Percentiles rank a stretch among this genome's conserved stretches.
These are phyloP conservation scores for Magnolia officinalis DNA, from an alignment of 164 flowering plant species.

Conservation along the genomic window DNA sequence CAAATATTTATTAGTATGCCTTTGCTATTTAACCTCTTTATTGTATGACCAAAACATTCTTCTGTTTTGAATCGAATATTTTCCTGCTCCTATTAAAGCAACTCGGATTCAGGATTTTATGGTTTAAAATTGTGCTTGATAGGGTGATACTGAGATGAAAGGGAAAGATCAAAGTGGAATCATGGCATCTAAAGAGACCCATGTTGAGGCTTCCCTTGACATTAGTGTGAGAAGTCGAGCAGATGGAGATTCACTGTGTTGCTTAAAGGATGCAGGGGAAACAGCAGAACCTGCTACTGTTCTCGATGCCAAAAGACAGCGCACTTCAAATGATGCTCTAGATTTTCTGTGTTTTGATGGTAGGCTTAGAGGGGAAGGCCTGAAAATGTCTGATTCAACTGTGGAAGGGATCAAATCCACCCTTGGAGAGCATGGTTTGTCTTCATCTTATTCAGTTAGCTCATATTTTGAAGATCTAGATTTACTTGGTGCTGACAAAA, in stretches of 20 bases:
- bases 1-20: background rate
- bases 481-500: conserved; percentile 28
- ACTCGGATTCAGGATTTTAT: conserved; percentile 8
- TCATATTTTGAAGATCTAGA: conserved; percentile 20
- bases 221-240: conserved; percentile 22
- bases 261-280: conserved; percentile 21
- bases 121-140: conserved; percentile 17
- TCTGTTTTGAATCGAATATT: background rate
- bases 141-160: conserved; percentile 28
- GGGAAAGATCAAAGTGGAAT: conserved; percentile 11
- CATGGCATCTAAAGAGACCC: conserved; percentile 12
- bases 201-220: conserved; percentile 9
- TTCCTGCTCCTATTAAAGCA: background rate
- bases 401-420: conserved; percentile 19
- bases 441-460: conserved; percentile 23
- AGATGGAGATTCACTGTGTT: conserved; percentile 21
- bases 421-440: conserved; percentile 12
- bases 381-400: conserved; percentile 20
- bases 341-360: conserved; percentile 11
- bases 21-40: background rate
- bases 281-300: conserved; percentile 11
- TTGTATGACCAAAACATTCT: background rate
- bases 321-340: conserved; percentile 13
- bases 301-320: conserved; percentile 12
- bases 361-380: conserved; percentile 11